Evolutionary conservation across 2,329 filamentous ascomycete species (phyloP).

Genomic region (Fusarium drepaniforme): DNA sequence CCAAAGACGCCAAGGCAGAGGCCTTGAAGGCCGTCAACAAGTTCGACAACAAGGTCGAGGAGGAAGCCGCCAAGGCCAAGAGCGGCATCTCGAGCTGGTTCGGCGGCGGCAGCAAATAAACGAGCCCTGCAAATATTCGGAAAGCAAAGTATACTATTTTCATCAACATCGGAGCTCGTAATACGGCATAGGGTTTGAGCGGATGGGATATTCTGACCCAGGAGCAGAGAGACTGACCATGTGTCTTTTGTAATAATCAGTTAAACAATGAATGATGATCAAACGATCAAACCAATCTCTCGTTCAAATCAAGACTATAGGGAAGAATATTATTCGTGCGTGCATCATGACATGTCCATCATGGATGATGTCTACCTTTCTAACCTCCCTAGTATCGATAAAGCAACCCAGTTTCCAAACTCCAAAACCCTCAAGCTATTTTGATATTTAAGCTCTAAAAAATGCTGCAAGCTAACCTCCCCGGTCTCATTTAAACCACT

Average conservation of each 20-base stretch:
- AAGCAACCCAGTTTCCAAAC: slow-evolving; percentile 19
- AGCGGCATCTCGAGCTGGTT: slow-evolving; percentile 89
- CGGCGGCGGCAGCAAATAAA: slow-evolving; percentile 62
- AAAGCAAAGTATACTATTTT: slow-evolving; percentile 25
- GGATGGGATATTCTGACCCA: slow-evolving; percentile 19
- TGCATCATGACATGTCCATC: not conserved
- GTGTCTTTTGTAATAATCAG: not conserved
- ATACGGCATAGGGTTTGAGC: slow-evolving; percentile 15
- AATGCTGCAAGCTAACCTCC: not conserved
- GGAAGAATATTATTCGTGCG: not conserved
- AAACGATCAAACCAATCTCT: not conserved
- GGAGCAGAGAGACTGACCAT: slow-evolving; percentile 23
- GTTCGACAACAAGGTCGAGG: slow-evolving; percentile 85
- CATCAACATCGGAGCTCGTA: slow-evolving; percentile 20
- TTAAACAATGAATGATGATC: not conserved
- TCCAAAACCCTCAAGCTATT: slow-evolving; percentile 11
- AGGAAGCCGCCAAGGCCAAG: slow-evolving; percentile 85
- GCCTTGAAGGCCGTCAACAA: slow-evolving; percentile 81
- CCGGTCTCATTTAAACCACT: slow-evolving; percentile 14
- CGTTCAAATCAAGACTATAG: not conserved
- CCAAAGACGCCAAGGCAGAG: slow-evolving; percentile 73
- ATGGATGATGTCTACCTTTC: slow-evolving; percentile 7
- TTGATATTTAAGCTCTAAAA: slow-evolving; percentile 4
- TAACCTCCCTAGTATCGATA: slow-evolving; percentile 32
- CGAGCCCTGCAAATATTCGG: not conserved